Conservation (phyloP, 306 rosid species). For the Albizia julibrissin region DNA sequence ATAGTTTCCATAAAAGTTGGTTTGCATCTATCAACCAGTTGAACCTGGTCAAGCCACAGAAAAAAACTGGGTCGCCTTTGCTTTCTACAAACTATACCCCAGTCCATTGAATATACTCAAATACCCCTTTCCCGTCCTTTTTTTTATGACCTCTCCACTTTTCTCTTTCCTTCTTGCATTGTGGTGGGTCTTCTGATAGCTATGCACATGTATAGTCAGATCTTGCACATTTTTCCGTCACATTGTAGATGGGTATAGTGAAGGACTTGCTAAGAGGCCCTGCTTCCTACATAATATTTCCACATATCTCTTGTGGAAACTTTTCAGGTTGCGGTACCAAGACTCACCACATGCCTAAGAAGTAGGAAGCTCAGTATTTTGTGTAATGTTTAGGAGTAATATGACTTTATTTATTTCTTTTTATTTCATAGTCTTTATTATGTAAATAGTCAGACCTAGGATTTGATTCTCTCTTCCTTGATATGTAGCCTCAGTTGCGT, state of each 20-base stretch:
- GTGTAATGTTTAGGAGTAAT: not conserved
- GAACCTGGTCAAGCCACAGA: not conserved
- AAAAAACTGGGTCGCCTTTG: not conserved
- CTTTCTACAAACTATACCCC: not conserved
- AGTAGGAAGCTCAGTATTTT: not conserved
- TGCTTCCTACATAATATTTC: slow-evolving; percentile 86
- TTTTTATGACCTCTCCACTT: not conserved
- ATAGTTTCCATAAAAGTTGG: not conserved
- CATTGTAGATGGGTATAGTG: slow-evolving; percentile 78
- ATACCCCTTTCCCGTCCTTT: not conserved
- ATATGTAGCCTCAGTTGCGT: not conserved
- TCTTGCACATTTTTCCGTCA: slow-evolving; percentile 39
- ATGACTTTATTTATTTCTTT: not conserved
- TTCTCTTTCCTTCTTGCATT: not conserved
- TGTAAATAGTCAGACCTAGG: not conserved
- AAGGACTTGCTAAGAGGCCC: slow-evolving; percentile 94
- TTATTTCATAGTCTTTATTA: not conserved
- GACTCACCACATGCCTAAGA: not conserved
- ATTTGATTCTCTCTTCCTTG: not conserved
- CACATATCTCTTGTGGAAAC: slow-evolving; percentile 13
- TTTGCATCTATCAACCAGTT: not conserved
- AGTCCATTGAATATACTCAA: not conserved
- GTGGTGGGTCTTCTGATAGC: not conserved
- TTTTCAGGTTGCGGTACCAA: not conserved
- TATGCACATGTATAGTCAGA: not conserved